Evolutionary conservation across 129 eudicot species (phyloP), one percentile per base, ranked within the genome.

Genomic region (Flaveria sonorensis): DNA sequence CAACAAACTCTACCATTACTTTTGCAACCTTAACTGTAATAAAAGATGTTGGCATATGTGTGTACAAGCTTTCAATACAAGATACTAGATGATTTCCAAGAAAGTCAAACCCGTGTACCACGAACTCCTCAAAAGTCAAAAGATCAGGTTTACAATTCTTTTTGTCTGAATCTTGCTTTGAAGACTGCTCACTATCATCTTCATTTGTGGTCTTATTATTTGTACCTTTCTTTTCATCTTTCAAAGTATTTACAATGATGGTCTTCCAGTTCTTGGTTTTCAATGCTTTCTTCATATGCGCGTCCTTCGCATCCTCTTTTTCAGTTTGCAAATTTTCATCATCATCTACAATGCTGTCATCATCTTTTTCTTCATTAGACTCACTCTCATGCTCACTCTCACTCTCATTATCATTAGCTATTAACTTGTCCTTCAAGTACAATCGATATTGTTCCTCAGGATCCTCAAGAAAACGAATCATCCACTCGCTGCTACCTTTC

Each of bases 31-130:
- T 73, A 18, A 64, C 19, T 7, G 88, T 28, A 59, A 92, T 77
- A 9, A 30, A 70, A 59, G 86, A 77, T 7, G 92, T 89, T 10
- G 96, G 96, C 87, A 92, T 68, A 79, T 92, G 96, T 0, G 96
- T 89, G 75, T 70, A 89, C 81, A 92, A 65, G 72, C 68, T 70
- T 69, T 71, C 53, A 26, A 82, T 60, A 52, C 86, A 84, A 72
- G 52, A 21, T 62, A 73, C 72, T 15, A 92, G 23, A 64, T 47
- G 75, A 23, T 56, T 51, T 72, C 81, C 70, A 13, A 83, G 46
- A 6, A 3, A 9, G 14, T 16, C 21, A 13, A 81, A 83, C 79
- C 73, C 76, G 10, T 42, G 62, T 13, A 6, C 50, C 1, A 88
- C 19, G 56, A 86, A 92, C 70, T 89, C 83, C 51, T 85, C 90